Percentiles rank a stretch among this genome's conserved stretches.
Conservation (phyloP, 176 grass and related monocot species). For the Olyra latifolia region DNA sequence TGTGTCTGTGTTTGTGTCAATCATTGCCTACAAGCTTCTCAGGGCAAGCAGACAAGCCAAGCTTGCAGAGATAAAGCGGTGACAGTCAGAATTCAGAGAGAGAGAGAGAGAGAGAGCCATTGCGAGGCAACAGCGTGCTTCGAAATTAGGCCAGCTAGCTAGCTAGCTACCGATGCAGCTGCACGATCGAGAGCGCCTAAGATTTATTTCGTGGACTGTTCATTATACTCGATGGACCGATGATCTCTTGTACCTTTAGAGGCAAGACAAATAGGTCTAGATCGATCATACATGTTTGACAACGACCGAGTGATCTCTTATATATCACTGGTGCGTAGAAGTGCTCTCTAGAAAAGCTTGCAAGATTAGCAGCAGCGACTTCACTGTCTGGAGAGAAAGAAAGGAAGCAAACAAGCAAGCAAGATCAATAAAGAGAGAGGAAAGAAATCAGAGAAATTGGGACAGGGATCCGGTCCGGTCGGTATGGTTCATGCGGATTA, state of each 20-base stretch:
- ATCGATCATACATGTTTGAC: no score
- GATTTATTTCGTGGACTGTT: no score
- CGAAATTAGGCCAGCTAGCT: background rate
- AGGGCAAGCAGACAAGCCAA: constrained; percentile 27
- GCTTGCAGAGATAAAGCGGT: background rate
- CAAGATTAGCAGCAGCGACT: background rate
- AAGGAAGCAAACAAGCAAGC: no score
- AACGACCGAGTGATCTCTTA: no score
- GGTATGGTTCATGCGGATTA: constrained; percentile 35
- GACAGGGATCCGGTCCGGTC: background rate
- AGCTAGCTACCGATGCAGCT: background rate
- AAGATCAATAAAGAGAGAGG: no score
- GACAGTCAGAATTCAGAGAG: background rate
- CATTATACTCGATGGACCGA: no score
- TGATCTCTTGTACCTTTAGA: no score
- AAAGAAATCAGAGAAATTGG: background rate
- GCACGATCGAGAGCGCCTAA: background rate
- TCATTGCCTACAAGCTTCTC: constrained; percentile 24
- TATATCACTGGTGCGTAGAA: no score
- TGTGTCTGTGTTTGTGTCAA: background rate
- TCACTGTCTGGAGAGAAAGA: background rate
- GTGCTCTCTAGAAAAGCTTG: no score
- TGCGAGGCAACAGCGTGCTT: background rate
- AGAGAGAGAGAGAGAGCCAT: background rate
- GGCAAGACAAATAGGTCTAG: no score